phyloP scores from a whole-genome alignment of 2,329 filamentous ascomycete genomes.

The Penicillium sp. region DNA sequence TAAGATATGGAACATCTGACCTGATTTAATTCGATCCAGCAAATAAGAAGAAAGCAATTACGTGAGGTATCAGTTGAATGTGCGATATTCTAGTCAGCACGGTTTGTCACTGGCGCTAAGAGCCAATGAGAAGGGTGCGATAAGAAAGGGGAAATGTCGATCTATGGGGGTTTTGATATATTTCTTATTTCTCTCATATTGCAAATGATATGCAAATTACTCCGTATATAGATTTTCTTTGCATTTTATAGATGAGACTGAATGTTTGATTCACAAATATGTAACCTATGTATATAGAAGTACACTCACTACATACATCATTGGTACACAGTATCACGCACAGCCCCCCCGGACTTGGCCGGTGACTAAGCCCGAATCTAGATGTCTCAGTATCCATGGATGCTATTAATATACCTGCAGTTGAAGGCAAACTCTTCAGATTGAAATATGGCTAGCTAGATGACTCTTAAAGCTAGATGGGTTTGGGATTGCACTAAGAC shows the following conservation, averaged over 20 bases:
- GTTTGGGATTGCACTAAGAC: neutral
- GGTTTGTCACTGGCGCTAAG: conserved; percentile 30
- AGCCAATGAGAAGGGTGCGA: conserved; percentile 29
- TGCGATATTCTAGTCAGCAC: conserved; percentile 27
- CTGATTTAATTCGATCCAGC: neutral
- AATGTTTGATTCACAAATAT: neutral
- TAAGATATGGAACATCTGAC: conserved; percentile 6
- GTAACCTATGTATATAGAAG: too few relatives aligned
- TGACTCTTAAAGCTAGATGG: neutral
- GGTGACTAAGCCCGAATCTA: conserved; percentile 10
- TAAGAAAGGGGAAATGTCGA: conserved; percentile 25
- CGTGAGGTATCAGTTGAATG: conserved; percentile 5
- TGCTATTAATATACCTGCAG: conserved; percentile 16
- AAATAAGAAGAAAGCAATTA: conserved; percentile 7
- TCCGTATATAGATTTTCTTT: neutral
- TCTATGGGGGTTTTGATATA: conserved; percentile 4
- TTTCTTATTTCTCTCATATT: neutral
- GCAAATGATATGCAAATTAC: neutral
- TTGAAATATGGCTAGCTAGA: neutral
- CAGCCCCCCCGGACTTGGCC: conserved; percentile 6
- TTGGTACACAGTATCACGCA: neutral
- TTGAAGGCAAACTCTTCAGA: neutral
- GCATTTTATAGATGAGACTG: too few relatives aligned
- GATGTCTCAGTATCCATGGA: conserved; percentile 5
- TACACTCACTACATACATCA: neutral